Base-by-base conservation (phyloP, 345 rosid species). In the Gossypium ekmanianum region DNA sequence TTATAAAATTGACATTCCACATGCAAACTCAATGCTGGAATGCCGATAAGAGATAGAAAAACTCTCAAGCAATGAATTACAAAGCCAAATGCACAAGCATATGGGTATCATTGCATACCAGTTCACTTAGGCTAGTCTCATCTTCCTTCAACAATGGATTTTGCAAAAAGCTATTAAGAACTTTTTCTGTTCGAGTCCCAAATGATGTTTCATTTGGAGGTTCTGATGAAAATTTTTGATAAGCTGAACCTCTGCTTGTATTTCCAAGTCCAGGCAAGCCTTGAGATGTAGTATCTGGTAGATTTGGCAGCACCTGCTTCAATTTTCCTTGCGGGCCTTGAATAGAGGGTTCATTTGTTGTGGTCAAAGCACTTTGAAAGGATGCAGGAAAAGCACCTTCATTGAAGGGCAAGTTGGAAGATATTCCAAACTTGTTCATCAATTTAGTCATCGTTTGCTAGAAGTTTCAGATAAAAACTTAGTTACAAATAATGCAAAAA, bases 181-280 rank as follows among this genome's bases (percentile, higher is more conserved):
- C 97, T 75, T 90, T 84, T 79, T 95, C 99, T 34, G 99, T 93
- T 83, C 85, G 87, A 76, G 83, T 89, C 69, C 88, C 87, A 14
- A 87, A 83, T 24, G 90, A 76, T 20, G 87, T 20, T 3, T 87
- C 87, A 27, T 1, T 79, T 61, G 75, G 64, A 73, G 73, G 6
- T 50, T 71, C 72, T 18, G 82, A 72, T 7, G 79, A 56, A 26
- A 75, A 11, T 14, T 76, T 79, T 74, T 75, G 77, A 64, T 67
- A 58, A 27, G 66, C 74, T 58, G 90, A 76, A 73, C 74, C 74
- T 50, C 65, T 43, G 50, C 75, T 66, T 50, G n/a, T 24, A 74
- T 63, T 80, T 75, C 79, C 87, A 61, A 63, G 64, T 68, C 79
- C 84, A 47, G 74, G 81, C 57, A 79, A 50, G 74, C 77, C 73